Conservation (phyloP, 2,329 filamentous ascomycete genomes). For the Aspergillus flavus region DNA sequence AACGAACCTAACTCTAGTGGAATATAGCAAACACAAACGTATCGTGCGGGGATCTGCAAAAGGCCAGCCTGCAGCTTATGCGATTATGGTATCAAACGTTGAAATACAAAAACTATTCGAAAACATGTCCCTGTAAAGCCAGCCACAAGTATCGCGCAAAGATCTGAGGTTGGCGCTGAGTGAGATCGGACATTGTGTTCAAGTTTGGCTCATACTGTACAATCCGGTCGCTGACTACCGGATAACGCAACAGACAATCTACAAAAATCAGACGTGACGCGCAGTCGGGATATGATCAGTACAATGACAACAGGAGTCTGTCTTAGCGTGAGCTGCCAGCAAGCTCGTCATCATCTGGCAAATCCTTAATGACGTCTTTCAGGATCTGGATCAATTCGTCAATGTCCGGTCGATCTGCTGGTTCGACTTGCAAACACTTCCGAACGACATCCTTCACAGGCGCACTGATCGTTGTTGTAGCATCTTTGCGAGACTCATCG, state of each 20-base stretch:
- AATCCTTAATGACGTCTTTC: constrained; percentile 67
- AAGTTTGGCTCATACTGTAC: neutral
- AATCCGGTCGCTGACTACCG: neutral
- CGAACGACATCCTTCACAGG: constrained; percentile 84
- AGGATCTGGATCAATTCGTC: constrained; percentile 79
- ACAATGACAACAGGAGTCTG: neutral
- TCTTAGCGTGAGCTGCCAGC: constrained; percentile 27
- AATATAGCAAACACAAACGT: neutral
- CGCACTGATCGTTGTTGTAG: constrained; percentile 69
- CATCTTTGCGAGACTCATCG: constrained; percentile 30
- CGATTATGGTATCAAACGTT: constrained; percentile 1
- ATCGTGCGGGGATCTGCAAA: neutral
- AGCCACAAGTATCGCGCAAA: neutral
- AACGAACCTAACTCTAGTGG: neutral
- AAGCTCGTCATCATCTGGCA: constrained; percentile 64
- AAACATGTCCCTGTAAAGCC: neutral
- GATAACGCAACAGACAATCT: neutral
- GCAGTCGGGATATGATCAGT: neutral
- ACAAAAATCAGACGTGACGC: neutral
- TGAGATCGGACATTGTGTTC: neutral
- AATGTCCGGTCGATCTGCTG: constrained; percentile 82
- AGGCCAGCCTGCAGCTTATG: neutral
- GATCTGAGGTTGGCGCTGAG: neutral
- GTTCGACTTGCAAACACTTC: constrained; percentile 83
- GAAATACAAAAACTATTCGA: neutral